Evolutionary conservation across 2,329 filamentous ascomycete species (phyloP), one percentile per base, ranked within the genome.

Genomic region (Ophiostoma fasciatum): DNA sequence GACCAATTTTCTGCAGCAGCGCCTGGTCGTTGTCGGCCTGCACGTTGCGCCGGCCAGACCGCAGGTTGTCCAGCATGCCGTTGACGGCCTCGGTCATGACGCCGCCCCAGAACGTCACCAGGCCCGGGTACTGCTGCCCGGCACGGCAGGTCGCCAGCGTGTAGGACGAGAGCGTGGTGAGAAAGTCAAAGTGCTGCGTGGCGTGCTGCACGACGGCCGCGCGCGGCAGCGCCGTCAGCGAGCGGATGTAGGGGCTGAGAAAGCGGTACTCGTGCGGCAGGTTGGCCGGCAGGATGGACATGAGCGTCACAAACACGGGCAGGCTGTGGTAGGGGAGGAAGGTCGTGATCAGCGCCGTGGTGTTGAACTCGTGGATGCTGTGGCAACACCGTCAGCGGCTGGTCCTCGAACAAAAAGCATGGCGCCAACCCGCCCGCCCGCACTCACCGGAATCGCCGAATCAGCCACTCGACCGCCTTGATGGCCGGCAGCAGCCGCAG

Each of bases 281-380:
- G 33, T 67, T 72, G n/a, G 65, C 54, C 1, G 90, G 85, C 11
- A 98, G 63, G 39, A 98, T 92, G 2, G 84, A 87, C 19, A 98
- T 65, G 7, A 96, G 64, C 2, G 83, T 87, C 31, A 80, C 67
- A 55, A 98, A 98, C 12, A 83, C 74, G 6, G 82, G 81, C 22
- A 83, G 79, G 7, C 78, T 76, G 55, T 98, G 87, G 57, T 94
- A 96, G 2, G 90, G 90, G 5, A 98, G 66, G 54, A 96, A 96
- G 3, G 87, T 82, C 46, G 87, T 70, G 29, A 96, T 64, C 12
- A 94, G 61, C 23, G 69, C 70, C 4, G 72, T 64, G 4, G 83
- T 88, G 56, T 94, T 96, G 58, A 85, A 78, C 55, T 96, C 83
- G 54, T 98, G 90, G 35, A 93, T 75, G 47, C 87, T 92, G 34